Conservation (phyloP, 148 eudicot species). For the Drosera capensis region DNA sequence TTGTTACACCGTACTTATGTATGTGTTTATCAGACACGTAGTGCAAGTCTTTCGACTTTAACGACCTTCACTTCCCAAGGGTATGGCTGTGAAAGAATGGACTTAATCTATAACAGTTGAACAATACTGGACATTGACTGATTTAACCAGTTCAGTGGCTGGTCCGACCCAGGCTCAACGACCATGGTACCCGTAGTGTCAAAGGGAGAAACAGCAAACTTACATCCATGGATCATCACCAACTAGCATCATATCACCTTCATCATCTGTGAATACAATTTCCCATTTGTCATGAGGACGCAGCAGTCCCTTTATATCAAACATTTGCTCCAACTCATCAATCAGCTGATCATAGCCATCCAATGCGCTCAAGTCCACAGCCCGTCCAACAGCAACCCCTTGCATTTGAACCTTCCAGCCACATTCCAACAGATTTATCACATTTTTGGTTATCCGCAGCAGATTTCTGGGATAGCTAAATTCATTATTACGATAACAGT, state of each 20-base stretch:
- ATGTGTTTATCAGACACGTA: no score
- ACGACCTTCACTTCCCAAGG: no score
- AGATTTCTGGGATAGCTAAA: neutral
- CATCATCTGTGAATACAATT: conserved; percentile 76
- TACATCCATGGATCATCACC: conserved; percentile 94
- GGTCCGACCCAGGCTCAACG: no score
- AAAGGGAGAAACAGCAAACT: conserved; percentile 17
- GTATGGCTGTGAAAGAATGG: no score
- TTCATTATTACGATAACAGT: no score
- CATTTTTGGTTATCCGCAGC: neutral
- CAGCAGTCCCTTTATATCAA: conserved; percentile 67
- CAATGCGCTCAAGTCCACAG: conserved; percentile 60
- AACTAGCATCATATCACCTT: conserved; percentile 91
- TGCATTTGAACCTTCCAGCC: conserved; percentile 82
- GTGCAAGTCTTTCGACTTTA: no score
- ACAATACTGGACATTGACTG: no score
- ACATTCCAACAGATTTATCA: neutral
- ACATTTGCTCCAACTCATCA: conserved; percentile 59
- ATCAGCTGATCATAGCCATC: conserved; percentile 61
- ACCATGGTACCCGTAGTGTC: neutral
- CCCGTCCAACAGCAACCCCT: conserved; percentile 92
- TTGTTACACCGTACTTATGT: no score
- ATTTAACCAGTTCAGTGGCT: no score
- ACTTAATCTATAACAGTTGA: no score
- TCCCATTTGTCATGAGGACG: conserved; percentile 55